Base-by-base conservation (phyloP, 495 filamentous ascomycete species). In the Clavariopsis aquatica region DNA sequence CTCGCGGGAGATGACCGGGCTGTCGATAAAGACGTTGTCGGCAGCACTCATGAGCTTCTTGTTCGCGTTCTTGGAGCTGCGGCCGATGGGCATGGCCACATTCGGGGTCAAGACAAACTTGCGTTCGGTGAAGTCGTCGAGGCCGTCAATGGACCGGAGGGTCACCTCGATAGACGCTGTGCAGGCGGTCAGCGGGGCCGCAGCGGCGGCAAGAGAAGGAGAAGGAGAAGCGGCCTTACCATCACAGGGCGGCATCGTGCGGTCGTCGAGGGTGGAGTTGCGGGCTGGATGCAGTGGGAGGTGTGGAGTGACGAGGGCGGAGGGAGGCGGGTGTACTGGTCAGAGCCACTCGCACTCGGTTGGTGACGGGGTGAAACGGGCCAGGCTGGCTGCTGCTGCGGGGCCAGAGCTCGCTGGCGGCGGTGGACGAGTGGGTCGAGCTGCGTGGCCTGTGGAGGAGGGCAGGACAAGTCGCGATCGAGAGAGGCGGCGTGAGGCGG, bases 11-110 rank as follows among this genome's bases (percentile, higher is more conserved):
- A 96, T 88, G 24, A 95, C 89, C 0, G 89, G 84, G 68, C 85
- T 91, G 31, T 92, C 84, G 63, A 92, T 91, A 80, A 84, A 90
- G 10, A 79, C 87, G 76, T 95, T 96, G 57, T 86, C 73, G 2
- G 43, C 34, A 24, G 73, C 71, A 17, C 82, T 77, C 9, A 74
- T 41, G 10, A 87, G 77, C 9, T 53, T 34, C 73, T 86, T 86
- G 28, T 49, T 66, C 15, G 79, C 74, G 41, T 81, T 83, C 65
- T 84, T 85, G 1, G 87, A 89, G 15, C 84, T 77, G 68, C 87
- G 79, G 34, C 87, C 87, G 69, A 90, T 77, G 17, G 76, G 61
- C 45, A 80, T 54, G 12, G 29, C 36, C n/a, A 47, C 22, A 52
- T 49, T 45, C 15, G 58, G 57, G 13, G n/a, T 27, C 45, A 72